These are phyloP conservation scores for Kazachstania kunashirensis DNA, from an alignment of 805 yeast species.

Conservation along the genomic window DNA sequence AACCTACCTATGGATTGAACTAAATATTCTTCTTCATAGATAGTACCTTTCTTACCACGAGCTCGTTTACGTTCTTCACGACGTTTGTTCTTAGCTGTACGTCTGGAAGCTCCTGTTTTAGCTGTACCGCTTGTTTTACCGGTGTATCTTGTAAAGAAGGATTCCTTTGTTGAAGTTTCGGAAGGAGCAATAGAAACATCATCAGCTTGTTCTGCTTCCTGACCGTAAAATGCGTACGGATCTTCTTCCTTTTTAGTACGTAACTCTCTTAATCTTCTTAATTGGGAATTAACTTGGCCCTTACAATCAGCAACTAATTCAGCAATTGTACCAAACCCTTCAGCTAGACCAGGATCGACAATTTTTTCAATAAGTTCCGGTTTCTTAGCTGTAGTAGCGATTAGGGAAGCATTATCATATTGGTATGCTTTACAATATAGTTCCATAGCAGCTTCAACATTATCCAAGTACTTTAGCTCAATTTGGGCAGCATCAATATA, in stretches of 20 bases:
- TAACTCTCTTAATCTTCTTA: conserved; percentile 72
- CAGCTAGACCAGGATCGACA: conserved; percentile 68
- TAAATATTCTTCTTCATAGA: conserved; percentile 93
- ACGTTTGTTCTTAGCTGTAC: conserved; percentile 83
- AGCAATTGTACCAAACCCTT: conserved; percentile 79
- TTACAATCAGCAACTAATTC: conserved; percentile 91
- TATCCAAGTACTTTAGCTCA: conserved; percentile 49
- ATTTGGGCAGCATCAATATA: conserved; percentile 77
- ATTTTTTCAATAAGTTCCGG: conserved; percentile 43
- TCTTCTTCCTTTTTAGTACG: conserved; percentile 75
- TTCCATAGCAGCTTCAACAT: conserved; percentile 52
- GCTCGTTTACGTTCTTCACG: conserved; percentile 95
- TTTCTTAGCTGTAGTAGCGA: conserved; percentile 39
- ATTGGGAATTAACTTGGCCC: conserved; percentile 74
- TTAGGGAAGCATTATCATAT: conserved; percentile 67
- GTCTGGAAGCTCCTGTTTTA: conserved; percentile 88
- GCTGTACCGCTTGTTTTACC: conserved; percentile 96
- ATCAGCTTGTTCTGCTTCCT: conserved; percentile 71
- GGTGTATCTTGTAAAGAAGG: conserved; percentile 90
- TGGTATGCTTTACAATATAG: conserved; percentile 65
- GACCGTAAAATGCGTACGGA: conserved; percentile 78
- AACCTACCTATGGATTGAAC: conserved; percentile 82
- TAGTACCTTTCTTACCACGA: conserved; percentile 94
- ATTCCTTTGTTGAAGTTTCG: conserved; percentile 84
- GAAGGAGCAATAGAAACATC: conserved; percentile 92